Evolutionary conservation across 441 rosid species (phyloP).

Genomic region (Corymbia citriodora): DNA sequence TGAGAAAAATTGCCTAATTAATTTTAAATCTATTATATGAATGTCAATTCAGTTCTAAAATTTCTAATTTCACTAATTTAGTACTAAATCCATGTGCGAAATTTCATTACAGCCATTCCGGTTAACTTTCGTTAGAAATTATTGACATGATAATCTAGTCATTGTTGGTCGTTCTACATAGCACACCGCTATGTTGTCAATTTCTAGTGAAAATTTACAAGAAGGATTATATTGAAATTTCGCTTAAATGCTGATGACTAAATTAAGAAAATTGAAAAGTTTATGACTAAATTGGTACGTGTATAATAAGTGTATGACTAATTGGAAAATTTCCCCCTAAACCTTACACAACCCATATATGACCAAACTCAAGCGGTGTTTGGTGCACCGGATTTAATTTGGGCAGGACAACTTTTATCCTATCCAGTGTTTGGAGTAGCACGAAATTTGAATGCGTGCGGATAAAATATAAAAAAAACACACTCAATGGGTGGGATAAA

Average conservation of each 20-base stretch:
- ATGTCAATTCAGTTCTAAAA: no score
- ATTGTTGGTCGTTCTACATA: not conserved
- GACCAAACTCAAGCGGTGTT: no score
- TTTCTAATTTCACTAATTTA: no score
- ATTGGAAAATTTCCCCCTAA: not conserved
- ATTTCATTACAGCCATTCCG: not conserved
- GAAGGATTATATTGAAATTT: no score
- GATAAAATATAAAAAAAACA: no score
- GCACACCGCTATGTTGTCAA: not conserved
- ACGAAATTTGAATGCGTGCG: not conserved
- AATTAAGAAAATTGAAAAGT: no score
- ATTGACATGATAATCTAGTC: not conserved
- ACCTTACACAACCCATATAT: not conserved
- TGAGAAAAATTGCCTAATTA: not conserved
- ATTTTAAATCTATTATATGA: no score
- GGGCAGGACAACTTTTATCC: not conserved
- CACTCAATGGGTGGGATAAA: not conserved
- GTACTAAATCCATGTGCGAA: accelerated
- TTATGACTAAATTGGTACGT: not conserved
- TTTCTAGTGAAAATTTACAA: not conserved
- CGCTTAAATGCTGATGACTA: not conserved
- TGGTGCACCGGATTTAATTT: not conserved
- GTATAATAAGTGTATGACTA: no score
- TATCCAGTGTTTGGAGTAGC: not conserved
- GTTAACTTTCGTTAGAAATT: no score